These are phyloP conservation scores for Acer saccharum DNA, from an alignment of 345 rosid species.

Conservation along the genomic window DNA sequence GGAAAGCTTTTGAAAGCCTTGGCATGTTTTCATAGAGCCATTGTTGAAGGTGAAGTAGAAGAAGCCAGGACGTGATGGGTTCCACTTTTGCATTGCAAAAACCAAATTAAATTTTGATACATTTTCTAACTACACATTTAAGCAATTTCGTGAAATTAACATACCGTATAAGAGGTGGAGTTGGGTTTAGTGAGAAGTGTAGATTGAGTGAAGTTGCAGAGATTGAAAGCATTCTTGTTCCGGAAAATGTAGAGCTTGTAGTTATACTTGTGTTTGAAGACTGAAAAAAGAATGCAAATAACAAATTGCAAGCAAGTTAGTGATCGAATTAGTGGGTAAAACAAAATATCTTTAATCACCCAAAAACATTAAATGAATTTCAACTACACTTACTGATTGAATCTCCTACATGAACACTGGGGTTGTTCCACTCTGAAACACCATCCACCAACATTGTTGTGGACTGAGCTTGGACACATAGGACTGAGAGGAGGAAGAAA, in stretches of 20 bases:
- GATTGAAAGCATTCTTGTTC: slow-evolving; percentile 69
- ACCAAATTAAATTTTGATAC: background rate
- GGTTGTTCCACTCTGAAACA: slow-evolving; percentile 65
- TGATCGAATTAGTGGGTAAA: background rate
- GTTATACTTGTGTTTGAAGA: slow-evolving; percentile 77
- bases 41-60: slow-evolving; percentile 86
- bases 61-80: slow-evolving; percentile 81
- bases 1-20: slow-evolving; percentile 54
- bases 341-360: background rate
- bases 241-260: slow-evolving; percentile 82
- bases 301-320: slow-evolving; percentile 3
- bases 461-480: slow-evolving; percentile 42
- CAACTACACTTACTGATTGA: slow-evolving; percentile 54
- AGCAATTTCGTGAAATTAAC: background rate
- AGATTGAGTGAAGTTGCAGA: slow-evolving; percentile 81
- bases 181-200: slow-evolving; percentile 72
- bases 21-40: slow-evolving; percentile 63
- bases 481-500: slow-evolving; percentile 31
- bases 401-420: slow-evolving; percentile 75
- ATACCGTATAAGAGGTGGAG: slow-evolving; percentile 74
- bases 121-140: too few species aligned
- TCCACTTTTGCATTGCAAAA: slow-evolving; percentile 55
- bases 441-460: slow-evolving; percentile 69
- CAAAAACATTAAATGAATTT: background rate
- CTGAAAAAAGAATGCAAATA: slow-evolving; percentile 33